Percentiles rank a stretch among this genome's conserved stretches.
Evolutionary conservation across 805 yeast genomes (phyloP).

Genomic region (Candida glaebosa): DNA sequence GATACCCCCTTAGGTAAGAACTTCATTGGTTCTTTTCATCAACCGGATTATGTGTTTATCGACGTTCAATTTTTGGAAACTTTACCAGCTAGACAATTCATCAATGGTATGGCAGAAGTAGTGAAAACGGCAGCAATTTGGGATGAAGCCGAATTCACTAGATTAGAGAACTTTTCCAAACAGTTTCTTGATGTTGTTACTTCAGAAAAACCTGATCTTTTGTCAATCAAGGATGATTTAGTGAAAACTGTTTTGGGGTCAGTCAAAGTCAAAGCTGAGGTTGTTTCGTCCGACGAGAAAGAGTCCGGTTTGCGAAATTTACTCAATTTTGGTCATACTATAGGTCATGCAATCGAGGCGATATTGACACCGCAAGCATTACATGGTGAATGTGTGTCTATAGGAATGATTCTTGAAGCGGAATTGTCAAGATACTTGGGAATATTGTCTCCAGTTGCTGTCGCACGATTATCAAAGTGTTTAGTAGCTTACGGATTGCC

Average conservation of each 20-base stretch:
- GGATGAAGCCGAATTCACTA: slow-evolving; percentile 83
- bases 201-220: slow-evolving; percentile 45
- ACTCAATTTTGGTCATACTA: slow-evolving; percentile 92
- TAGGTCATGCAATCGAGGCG: slow-evolving; percentile 99
- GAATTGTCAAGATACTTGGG: slow-evolving; percentile 93
- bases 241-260: slow-evolving; percentile 80
- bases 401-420: slow-evolving; percentile 93
- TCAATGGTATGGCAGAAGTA: slow-evolving; percentile 98
- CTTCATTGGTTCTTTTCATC: slow-evolving; percentile 96
- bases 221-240: slow-evolving; percentile 68
- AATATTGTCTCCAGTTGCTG: slow-evolving; percentile 85
- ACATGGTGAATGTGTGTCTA: slow-evolving; percentile 99
- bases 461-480: slow-evolving; percentile 81
- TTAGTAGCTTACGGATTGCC: slow-evolving; percentile 86
- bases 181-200: slow-evolving; percentile 64
- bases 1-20: slow-evolving; percentile 96
- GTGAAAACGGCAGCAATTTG: slow-evolving; percentile 98
- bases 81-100: slow-evolving; percentile 88
- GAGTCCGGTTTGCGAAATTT: slow-evolving; percentile 92
- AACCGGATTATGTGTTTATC: slow-evolving; percentile 82
- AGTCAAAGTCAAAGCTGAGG: slow-evolving; percentile 87
- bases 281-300: slow-evolving; percentile 89
- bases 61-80: slow-evolving; percentile 86
- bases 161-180: slow-evolving; percentile 76
- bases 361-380: slow-evolving; percentile 91